These are phyloP conservation scores for Aspergillus olivimuriae DNA, from an alignment of 495 filamentous ascomycete species.

Conservation along the genomic window DNA sequence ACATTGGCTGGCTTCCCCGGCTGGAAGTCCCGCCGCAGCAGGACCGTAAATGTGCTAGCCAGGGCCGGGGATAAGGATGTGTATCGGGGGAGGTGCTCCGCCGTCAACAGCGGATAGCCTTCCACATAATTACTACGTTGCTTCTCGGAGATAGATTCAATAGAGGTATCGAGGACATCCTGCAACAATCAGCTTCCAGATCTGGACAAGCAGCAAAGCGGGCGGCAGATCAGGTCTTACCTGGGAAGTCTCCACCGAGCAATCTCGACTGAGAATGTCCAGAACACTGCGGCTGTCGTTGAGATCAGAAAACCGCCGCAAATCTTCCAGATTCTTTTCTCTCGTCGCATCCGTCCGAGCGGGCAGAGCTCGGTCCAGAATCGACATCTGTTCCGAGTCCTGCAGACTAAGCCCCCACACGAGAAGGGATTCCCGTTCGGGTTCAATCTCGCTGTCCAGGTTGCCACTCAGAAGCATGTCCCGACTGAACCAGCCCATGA, in stretches of 20 bases:
- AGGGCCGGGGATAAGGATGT: constrained; percentile 29
- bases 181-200: constrained; percentile 29
- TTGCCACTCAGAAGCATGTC: constrained; percentile 35
- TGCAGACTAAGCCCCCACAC: constrained; percentile 38
- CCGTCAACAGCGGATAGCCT: constrained; percentile 55
- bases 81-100: constrained; percentile 35
- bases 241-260: constrained; percentile 28
- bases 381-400: constrained; percentile 25
- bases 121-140: constrained; percentile 58
- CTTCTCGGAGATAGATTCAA: constrained; percentile 53
- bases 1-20: constrained; percentile 20
- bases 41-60: constrained; percentile 28
- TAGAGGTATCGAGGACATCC: constrained; percentile 54
- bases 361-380: background rate
- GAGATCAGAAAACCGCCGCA: constrained; percentile 23
- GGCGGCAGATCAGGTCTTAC: constrained; percentile 3
- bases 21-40: constrained; percentile 26
- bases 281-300: constrained; percentile 32
- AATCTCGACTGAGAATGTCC: constrained; percentile 29
- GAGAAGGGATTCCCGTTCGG: constrained; percentile 26
- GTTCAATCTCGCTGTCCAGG: constrained; percentile 22
- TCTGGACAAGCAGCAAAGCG: too few species aligned
- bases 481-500: constrained; percentile 71
- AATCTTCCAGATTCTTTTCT: constrained; percentile 20
- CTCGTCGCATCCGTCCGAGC: constrained; percentile 11